Evolutionary conservation across 2,329 filamentous ascomycete genomes (phyloP).

Genomic region (Raffaelea ambrosiae): DNA sequence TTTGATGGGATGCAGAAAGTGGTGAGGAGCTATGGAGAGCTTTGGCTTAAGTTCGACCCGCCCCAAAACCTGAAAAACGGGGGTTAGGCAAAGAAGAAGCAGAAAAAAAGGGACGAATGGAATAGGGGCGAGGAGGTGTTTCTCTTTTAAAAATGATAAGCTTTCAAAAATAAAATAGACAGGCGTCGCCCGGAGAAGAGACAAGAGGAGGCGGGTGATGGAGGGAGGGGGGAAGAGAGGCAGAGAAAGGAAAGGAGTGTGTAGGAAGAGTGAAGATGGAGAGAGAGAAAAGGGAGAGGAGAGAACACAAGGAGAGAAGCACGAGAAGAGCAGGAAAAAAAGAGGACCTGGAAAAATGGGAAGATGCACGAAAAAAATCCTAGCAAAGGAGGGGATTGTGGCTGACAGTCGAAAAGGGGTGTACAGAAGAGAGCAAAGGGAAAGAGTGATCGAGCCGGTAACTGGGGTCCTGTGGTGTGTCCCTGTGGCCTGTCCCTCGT

Average conservation of each 20-base stretch:
- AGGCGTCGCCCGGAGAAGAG: slow-evolving; percentile 6
- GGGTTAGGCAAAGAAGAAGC: not conserved
- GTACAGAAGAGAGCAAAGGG: not conserved
- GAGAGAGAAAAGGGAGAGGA: not conserved
- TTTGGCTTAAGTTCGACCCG: no score
- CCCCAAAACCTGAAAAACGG: no score
- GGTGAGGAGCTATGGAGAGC: no score
- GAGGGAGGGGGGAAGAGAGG: not conserved
- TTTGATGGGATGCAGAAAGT: no score
- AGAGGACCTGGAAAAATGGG: not conserved
- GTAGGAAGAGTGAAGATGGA: not conserved
- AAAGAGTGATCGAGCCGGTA: not conserved
- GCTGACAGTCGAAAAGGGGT: not conserved
- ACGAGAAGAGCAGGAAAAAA: not conserved
- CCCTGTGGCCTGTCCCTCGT: no score
- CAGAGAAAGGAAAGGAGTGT: not conserved
- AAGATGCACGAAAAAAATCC: not conserved
- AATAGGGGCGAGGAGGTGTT: not conserved
- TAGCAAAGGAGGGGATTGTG: not conserved
- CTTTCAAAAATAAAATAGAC: slow-evolving; percentile 5
- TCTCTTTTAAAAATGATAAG: not conserved
- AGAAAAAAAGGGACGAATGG: not conserved
- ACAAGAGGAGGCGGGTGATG: not conserved
- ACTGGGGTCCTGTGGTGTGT: no score
- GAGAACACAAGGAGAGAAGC: no score